Evolutionary conservation across 768 basidiomycete species (phyloP).

Genomic region (Boletus edulis): DNA sequence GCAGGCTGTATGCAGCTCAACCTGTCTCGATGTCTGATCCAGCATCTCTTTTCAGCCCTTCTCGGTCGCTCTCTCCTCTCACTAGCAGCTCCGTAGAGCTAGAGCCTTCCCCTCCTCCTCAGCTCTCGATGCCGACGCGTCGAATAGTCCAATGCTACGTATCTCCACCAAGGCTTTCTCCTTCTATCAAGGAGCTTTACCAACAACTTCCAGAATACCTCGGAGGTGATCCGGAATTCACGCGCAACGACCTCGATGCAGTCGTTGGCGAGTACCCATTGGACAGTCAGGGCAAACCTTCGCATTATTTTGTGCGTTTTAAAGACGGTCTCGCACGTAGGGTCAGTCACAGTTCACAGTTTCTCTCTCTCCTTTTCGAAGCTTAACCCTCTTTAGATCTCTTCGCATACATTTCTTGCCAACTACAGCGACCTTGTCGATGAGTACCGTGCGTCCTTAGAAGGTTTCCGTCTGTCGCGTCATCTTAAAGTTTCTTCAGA

Average conservation of each 20-base stretch:
- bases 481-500: slow-evolving; percentile 36
- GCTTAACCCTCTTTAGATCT: slow-evolving; percentile 37
- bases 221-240: slow-evolving; percentile 34
- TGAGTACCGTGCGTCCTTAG: slow-evolving; percentile 49
- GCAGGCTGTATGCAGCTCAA: background rate
- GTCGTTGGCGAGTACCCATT: slow-evolving; percentile 57
- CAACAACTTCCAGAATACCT: slow-evolving; percentile 34
- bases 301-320: slow-evolving; percentile 62
- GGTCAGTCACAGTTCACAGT: slow-evolving; percentile 35
- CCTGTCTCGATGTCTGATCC: slow-evolving; percentile 20
- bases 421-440: slow-evolving; percentile 46
- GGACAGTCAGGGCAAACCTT: slow-evolving; percentile 26
- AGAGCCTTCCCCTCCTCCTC: slow-evolving; percentile 5
- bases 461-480: background rate
- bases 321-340: slow-evolving; percentile 56
- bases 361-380: background rate
- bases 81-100: slow-evolving; percentile 6
- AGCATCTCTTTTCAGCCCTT: slow-evolving; percentile 14
- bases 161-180: slow-evolving; percentile 35
- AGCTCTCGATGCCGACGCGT: slow-evolving; percentile 11
- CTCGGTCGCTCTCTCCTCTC: slow-evolving; percentile 11
- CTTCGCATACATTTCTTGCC: slow-evolving; percentile 36
- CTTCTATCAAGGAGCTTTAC: slow-evolving; percentile 42
- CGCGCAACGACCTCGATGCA: slow-evolving; percentile 35
- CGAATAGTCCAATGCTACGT: slow-evolving; percentile 32